These are phyloP conservation scores for Avena eriantha DNA, from an alignment of 176 grass and related monocot genomes.

Conservation along the genomic window DNA sequence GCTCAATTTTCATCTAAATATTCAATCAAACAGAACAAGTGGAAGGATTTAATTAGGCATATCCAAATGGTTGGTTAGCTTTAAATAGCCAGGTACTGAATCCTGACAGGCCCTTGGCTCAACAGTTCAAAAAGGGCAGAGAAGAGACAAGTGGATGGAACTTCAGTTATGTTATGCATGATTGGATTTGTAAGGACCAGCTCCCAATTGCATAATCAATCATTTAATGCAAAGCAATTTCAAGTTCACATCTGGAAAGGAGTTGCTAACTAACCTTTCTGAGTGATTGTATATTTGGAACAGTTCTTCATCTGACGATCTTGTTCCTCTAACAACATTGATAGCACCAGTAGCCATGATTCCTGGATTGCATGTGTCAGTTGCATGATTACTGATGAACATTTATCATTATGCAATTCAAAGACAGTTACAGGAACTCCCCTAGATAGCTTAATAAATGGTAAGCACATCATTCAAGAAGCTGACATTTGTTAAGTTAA, in stretches of 20 bases:
- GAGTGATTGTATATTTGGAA: constrained; percentile 95
- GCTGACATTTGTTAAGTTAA: constrained; percentile 7
- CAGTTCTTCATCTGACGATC: constrained; percentile 81
- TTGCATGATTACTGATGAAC: constrained; percentile 12
- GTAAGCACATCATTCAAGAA: constrained; percentile 14
- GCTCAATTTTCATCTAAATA: constrained; percentile 25
- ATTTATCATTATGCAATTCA: constrained; percentile 2
- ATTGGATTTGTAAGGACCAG: constrained; percentile 4
- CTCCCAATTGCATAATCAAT: not conserved
- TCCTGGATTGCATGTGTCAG: constrained; percentile 54
- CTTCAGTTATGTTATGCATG: constrained; percentile 13
- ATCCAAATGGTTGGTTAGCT: not conserved
- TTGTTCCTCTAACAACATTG: constrained; percentile 94
- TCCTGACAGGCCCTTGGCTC: not conserved
- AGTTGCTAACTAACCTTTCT: constrained; percentile 61
- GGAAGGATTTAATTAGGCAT: constrained; percentile 16
- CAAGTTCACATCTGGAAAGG: not conserved
- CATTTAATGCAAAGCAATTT: not conserved
- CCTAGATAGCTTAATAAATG: constrained; percentile 2
- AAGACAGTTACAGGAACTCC: constrained; percentile 16
- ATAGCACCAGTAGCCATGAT: constrained; percentile 95
- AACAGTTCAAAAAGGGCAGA: constrained; percentile 18
- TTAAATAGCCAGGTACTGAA: not conserved
- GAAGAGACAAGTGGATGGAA: not conserved
- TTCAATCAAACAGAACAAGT: constrained; percentile 27